Evolutionary conservation across 2,329 filamentous ascomycete species (phyloP), one percentile per base, ranked within the genome.

Genomic region (Alternaria brassicicola): DNA sequence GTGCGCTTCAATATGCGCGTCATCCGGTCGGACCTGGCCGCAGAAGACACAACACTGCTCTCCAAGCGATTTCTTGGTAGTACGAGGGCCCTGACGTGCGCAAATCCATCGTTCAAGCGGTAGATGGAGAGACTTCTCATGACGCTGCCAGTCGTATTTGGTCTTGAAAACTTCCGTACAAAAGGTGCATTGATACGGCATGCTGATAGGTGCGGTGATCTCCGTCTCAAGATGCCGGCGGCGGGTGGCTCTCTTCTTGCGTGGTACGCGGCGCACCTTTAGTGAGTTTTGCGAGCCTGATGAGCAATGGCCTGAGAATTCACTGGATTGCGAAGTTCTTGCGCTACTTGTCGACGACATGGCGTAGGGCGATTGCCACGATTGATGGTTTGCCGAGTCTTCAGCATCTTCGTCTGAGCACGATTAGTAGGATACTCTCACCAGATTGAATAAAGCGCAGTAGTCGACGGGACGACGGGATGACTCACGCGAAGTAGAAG

Each of bases 121-220:
- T 7, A 73, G 54, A 45, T 73, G 71, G 2, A 73, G 55, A 1
- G 70, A 67, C 28, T 72, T 73, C 15, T 73, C 71, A n/a, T 73
- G 71, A 1, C 71, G 54, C 30, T 67, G 63, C 71, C 71, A 73
- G 30, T 73, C 69, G 25, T 71, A 66, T 46, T 72, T 73, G 0
- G 68, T 71, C 19, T 67, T 71, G 61, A 73, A 73, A 12, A 62
- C 64, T 38, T 73, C 71, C 0, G 71, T 72, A 42, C 71, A 73
- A 25, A 72, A 73, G 0, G 71, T 73, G 39, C 71, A 72, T 43
- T 72, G 70, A 15, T 65, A 73, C 0, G 67, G 66, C 49, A 68
- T 55, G 12, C 55, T 42, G 6, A 63, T 59, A 2, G 61, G 48
- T 21, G 55, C 26, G 13, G 54, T 49, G 3, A 41, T 56, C 4